Evolutionary conservation across 2,329 filamentous ascomycete genomes (phyloP).

Genomic region (Bipolaris sorokiniana): DNA sequence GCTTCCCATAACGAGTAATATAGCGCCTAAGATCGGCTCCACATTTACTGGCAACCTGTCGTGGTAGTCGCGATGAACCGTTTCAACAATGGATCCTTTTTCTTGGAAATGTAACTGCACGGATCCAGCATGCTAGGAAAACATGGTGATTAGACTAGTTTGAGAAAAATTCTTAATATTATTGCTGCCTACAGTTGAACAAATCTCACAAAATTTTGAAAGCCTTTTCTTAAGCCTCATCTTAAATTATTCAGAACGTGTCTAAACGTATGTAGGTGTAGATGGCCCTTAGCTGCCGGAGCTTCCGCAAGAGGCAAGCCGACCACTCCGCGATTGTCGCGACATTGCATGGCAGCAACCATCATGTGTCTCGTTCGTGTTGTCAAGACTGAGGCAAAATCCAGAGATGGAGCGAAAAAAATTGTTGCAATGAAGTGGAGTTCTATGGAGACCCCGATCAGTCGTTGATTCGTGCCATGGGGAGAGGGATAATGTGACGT

Average conservation of each 20-base stretch:
- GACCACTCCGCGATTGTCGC: neutral
- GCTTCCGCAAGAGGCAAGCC: neutral
- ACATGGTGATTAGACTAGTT: neutral
- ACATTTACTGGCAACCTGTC: neutral
- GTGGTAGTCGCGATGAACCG: no score
- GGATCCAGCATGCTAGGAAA: neutral
- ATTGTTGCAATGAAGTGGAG: slow-evolving; percentile 1
- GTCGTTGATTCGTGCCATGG: slow-evolving; percentile 8
- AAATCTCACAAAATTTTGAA: neutral
- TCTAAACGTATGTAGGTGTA: neutral
- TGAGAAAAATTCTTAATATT: neutral
- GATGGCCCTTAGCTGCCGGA: neutral
- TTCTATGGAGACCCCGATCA: neutral
- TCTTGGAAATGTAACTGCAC: neutral
- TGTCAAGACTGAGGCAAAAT: slow-evolving; percentile 1
- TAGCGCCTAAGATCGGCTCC: neutral
- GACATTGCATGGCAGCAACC: neutral
- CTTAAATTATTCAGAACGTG: neutral
- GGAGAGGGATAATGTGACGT: slow-evolving; percentile 16
- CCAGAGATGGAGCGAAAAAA: slow-evolving; percentile 8
- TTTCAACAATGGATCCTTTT: slow-evolving; percentile 1
- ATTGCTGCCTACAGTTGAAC: neutral
- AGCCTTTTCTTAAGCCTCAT: neutral
- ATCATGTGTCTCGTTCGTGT: neutral
- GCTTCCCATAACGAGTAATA: neutral